phyloP scores from a whole-genome alignment of 2,329 filamentous ascomycete species.

The Alternaria sp. region DNA sequence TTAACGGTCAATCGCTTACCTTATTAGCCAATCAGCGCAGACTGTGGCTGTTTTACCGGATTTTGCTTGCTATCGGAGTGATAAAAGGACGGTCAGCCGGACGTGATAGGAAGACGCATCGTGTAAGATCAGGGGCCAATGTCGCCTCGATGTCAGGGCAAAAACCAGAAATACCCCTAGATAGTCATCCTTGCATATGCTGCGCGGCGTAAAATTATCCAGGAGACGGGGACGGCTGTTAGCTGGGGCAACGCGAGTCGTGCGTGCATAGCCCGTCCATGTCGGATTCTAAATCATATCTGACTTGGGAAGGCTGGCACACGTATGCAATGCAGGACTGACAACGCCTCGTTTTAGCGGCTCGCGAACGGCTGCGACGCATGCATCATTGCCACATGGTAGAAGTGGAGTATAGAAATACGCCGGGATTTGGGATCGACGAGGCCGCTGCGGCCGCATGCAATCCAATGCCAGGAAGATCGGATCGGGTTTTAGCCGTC shows the following conservation, averaged over 20 bases:
- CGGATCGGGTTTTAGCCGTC: not conserved
- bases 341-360: not conserved
- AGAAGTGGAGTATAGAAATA: constrained; percentile 3
- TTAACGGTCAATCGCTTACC: constrained; percentile 21
- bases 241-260: not conserved
- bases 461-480: constrained; percentile 4
- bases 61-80: not conserved
- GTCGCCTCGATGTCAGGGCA: constrained; percentile 6
- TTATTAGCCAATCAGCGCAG: constrained; percentile 6
- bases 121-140: constrained; percentile 4
- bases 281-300: not conserved
- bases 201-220: not conserved
- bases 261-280: constrained; percentile 1
- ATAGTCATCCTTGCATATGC: not conserved
- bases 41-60: constrained; percentile 11
- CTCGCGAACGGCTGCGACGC: not conserved
- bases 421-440: constrained; percentile 1
- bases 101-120: constrained; percentile 6
- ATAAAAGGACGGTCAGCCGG: constrained; percentile 12
- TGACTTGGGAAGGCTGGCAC: not conserved
- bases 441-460: constrained; percentile 6
- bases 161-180: not conserved
- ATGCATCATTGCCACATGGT: constrained; percentile 14
- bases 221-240: not conserved
- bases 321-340: not conserved